phyloP scores from a whole-genome alignment of 73 alveolate genomes.

The Blepharisma japonicum region DNA sequence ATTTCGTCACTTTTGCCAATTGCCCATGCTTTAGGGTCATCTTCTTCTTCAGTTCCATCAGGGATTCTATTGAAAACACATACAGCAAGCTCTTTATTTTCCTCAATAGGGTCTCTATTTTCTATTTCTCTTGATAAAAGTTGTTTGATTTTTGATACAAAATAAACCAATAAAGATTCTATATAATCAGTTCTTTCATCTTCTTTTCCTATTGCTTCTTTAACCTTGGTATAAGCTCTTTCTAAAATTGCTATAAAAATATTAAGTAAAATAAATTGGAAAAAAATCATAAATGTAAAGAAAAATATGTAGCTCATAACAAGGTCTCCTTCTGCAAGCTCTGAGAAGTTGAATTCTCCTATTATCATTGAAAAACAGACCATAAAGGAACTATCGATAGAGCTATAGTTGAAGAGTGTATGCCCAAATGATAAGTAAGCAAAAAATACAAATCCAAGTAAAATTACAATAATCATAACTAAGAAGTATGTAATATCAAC shows the following conservation, averaged over 20 bases:
- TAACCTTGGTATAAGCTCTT: conserved; percentile 47
- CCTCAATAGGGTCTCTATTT: neutral
- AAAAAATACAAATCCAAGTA: conserved; percentile 63
- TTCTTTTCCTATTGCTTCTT: conserved; percentile 27
- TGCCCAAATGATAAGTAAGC: conserved; percentile 63
- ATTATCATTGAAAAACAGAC: conserved; percentile 63
- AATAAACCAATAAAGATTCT: neutral
- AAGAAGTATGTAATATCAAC: conserved; percentile 57
- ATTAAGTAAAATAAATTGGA: conserved; percentile 66
- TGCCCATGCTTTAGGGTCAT: conserved; percentile 27
- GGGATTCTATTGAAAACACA: conserved; percentile 19
- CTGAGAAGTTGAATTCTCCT: conserved; percentile 61
- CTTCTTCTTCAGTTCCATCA: conserved; percentile 25
- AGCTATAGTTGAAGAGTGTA: conserved; percentile 28
- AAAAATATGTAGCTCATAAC: conserved; percentile 62
- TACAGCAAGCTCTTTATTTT: conserved; percentile 23
- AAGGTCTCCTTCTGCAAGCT: conserved; percentile 34
- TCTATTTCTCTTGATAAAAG: neutral
- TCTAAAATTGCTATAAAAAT: conserved; percentile 63
- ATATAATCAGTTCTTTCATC: neutral
- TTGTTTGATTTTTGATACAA: neutral
- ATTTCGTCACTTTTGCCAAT: conserved; percentile 21
- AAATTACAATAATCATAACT: conserved; percentile 43
- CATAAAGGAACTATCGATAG: conserved; percentile 46
- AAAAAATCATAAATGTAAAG: conserved; percentile 59